Evolutionary conservation across 2,329 filamentous ascomycete genomes (phyloP), one percentile per base, ranked within the genome.

Genomic region (Colletotrichum eremochloae): DNA sequence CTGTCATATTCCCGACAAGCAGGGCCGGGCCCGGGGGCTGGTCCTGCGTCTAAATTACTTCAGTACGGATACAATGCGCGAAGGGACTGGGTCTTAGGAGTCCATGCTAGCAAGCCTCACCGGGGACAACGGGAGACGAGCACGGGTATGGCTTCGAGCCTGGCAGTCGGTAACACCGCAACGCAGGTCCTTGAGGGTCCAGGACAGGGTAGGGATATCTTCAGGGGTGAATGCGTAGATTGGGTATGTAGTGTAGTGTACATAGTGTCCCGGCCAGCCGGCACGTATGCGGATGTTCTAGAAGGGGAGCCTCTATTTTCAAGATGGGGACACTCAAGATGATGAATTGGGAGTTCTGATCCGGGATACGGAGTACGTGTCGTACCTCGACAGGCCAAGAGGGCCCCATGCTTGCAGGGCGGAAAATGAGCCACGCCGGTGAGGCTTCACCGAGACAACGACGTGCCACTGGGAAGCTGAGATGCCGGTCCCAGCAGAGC

Each of bases 361-460:
- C 67, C 20, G 42, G 42, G 20, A 36, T 36, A 33, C 20, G 42
- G 42, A 12, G 24, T 36, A 33, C 42, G n/a, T 24, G 24, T 62
- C 11, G 42, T 50, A 62, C 44, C 60, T 29, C 44, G n/a, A 63
- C 60, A 63, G 33, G 44, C 7, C 31, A n/a, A 46, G 53, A 60
- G 52, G 29, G 3, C 20, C 20, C 57, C 58, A 52, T 71, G 64
- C 57, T 58, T 53, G 61, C 68, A 68, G 68, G 64, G 64, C 57
- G 31, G 40, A 40, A 40, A 36, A 52, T 42, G 61, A 52, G n/a
- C 69, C 63, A 62, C 48, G 44, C 40, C 69, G 69, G 65, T 64
- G 69, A 72, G 65, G 66, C 46, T 46, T 72, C 65, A 72, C 69
- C 69, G 69, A 72, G 60, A 63, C 62, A 66, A 48, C 44, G 55